Percentiles rank a stretch among this genome's conserved stretches.
phyloP scores from a whole-genome alignment of 2,329 filamentous ascomycete genomes.

The Sclerotiophoma versabilis region DNA sequence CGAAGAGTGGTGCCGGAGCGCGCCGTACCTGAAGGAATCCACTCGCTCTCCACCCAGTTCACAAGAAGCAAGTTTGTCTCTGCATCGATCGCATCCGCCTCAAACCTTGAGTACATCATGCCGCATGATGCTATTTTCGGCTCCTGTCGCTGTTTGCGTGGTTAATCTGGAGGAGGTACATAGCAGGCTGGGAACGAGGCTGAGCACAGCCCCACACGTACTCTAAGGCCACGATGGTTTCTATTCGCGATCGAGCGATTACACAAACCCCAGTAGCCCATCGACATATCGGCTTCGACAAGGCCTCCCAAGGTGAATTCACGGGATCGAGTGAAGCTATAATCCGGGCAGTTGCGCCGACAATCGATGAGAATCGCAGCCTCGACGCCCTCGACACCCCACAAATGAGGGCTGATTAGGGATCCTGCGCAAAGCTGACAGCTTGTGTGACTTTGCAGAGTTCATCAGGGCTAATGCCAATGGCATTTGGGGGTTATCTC shows the following conservation, averaged over 20 bases:
- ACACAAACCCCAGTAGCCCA: slow-evolving; percentile 1
- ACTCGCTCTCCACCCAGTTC: background rate
- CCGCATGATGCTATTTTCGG: slow-evolving; percentile 16
- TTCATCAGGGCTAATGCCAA: slow-evolving; percentile 1
- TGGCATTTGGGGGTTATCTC: slow-evolving; percentile 7
- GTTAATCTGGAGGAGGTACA: slow-evolving; percentile 3
- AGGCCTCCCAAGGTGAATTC: slow-evolving; percentile 1
- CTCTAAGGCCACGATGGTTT: slow-evolving; percentile 3
- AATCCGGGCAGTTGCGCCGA: slow-evolving; percentile 1
- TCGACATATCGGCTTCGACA: slow-evolving; percentile 1
- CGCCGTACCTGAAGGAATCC: background rate
- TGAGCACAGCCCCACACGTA: slow-evolving; percentile 16
- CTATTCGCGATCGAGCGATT: slow-evolving; percentile 11
- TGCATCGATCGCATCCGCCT: background rate
- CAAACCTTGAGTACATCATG: slow-evolving; percentile 1
- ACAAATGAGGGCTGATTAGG: background rate
- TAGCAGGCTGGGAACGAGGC: slow-evolving; percentile 16
- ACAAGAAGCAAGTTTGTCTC: background rate
- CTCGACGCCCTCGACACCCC: background rate
- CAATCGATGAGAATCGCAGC: background rate
- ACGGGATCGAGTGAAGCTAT: background rate
- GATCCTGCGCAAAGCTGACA: slow-evolving; percentile 10
- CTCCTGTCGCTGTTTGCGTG: background rate
- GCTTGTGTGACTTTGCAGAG: slow-evolving; percentile 3
- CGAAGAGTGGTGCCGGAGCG: background rate